phyloP scores from a whole-genome alignment of 106 monocot species.

The Dendrobium nobile region DNA sequence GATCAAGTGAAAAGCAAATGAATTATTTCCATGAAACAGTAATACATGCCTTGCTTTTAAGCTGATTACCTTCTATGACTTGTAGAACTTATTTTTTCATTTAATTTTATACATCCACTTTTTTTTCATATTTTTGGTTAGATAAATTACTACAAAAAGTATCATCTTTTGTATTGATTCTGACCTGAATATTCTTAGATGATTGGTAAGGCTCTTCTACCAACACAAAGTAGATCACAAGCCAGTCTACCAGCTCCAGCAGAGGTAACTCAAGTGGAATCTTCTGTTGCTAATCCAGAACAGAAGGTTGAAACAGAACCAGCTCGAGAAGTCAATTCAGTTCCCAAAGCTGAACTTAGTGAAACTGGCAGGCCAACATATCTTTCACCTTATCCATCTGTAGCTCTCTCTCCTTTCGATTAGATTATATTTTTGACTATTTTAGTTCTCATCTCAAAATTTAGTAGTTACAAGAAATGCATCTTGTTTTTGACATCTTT shows the following conservation, averaged over 20 bases:
- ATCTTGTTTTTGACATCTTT: too few species aligned
- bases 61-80: not conserved
- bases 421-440: too few species aligned
- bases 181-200: slow-evolving; percentile 21
- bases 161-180: not conserved
- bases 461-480: too few species aligned
- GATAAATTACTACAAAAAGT: not conserved
- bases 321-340: slow-evolving; percentile 27
- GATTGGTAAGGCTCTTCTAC: slow-evolving; percentile 61
- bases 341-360: slow-evolving; percentile 30
- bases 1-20: not conserved
- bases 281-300: not conserved
- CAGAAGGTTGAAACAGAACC: slow-evolving; percentile 16
- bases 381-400: slow-evolving; percentile 59
- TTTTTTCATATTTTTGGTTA: not conserved
- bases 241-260: slow-evolving; percentile 29
- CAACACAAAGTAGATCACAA: slow-evolving; percentile 14
- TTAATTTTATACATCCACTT: not conserved
- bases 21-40: not conserved
- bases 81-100: not conserved
- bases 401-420: slow-evolving; percentile 13
- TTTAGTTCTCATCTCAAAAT: not conserved
- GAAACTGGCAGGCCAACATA: slow-evolving; percentile 21
- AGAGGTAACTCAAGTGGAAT: slow-evolving; percentile 15
- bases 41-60: not conserved